These are phyloP conservation scores for Dionaea muscipula DNA, from an alignment of 179 eudicot genomes.

Conservation along the genomic window DNA sequence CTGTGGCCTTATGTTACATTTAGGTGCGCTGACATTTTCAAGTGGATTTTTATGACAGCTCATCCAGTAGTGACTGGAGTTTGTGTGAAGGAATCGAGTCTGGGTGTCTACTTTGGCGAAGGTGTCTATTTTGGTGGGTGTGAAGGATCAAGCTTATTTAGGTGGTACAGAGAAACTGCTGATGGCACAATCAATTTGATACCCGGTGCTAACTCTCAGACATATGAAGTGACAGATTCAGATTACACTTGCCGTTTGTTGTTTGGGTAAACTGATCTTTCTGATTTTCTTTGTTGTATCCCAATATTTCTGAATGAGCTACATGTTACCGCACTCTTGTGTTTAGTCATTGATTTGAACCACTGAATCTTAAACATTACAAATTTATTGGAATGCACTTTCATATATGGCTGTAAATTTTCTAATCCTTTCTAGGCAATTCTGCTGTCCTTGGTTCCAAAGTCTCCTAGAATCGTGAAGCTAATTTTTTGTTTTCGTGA, in stretches of 20 bases:
- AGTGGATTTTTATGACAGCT: constrained; percentile 36
- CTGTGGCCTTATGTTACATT: not conserved
- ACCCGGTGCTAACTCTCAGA: constrained; percentile 51
- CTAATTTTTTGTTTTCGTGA: too few relatives aligned
- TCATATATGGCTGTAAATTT: too few relatives aligned
- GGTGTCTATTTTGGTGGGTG: constrained; percentile 93
- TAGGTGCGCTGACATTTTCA: constrained; percentile 5
- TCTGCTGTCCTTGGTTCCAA: too few relatives aligned
- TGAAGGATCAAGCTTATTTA: constrained; percentile 76
- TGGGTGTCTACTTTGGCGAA: constrained; percentile 53
- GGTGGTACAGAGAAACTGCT: constrained; percentile 81
- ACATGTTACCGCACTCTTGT: too few relatives aligned
- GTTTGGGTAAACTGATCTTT: constrained; percentile 57
- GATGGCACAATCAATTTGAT: constrained; percentile 56
- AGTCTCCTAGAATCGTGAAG: too few relatives aligned
- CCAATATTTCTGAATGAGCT: too few relatives aligned
- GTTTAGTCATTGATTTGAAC: too few relatives aligned
- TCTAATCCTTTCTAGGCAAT: too few relatives aligned
- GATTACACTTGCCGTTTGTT: constrained; percentile 81
- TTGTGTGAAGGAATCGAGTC: constrained; percentile 36
- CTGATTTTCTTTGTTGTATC: too few relatives aligned
- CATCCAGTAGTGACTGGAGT: constrained; percentile 58
- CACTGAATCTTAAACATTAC: too few relatives aligned
- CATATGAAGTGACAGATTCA: constrained; percentile 73
- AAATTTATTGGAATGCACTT: too few relatives aligned